These are phyloP conservation scores for Aureobasidium musti DNA, from an alignment of 2,329 filamentous ascomycete genomes.

Conservation along the genomic window DNA sequence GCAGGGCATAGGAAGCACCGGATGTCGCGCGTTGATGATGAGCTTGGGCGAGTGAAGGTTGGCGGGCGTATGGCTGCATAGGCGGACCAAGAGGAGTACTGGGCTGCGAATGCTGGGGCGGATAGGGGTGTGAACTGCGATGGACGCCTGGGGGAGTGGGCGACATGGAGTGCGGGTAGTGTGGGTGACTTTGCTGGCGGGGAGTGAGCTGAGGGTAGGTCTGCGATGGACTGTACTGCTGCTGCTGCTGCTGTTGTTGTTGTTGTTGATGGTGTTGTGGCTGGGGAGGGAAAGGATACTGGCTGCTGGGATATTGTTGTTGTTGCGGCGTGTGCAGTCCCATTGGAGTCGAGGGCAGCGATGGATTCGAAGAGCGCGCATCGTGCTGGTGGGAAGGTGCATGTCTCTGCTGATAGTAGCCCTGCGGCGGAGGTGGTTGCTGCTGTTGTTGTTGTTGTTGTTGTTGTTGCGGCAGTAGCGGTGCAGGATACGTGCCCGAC, in stretches of 20 bases:
- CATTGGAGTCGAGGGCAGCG: slow-evolving; percentile 23
- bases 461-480: slow-evolving; percentile 7
- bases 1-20: slow-evolving; percentile 14
- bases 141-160: slow-evolving; percentile 41
- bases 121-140: slow-evolving; percentile 35
- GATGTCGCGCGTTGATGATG: slow-evolving; percentile 13
- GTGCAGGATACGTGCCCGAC: not conserved
- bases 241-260: slow-evolving; percentile 25
- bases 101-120: slow-evolving; percentile 47
- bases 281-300: slow-evolving; percentile 30
- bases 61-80: slow-evolving; percentile 39
- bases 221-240: slow-evolving; percentile 38
- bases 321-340: slow-evolving; percentile 19
- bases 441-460: slow-evolving; percentile 1
- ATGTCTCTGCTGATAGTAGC: slow-evolving; percentile 3
- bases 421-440: not conserved
- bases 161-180: slow-evolving; percentile 32
- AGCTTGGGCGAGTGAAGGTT: slow-evolving; percentile 32
- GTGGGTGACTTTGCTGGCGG: slow-evolving; percentile 18
- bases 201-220: slow-evolving; percentile 32
- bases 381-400: slow-evolving; percentile 5
- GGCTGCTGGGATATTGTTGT: slow-evolving; percentile 12
- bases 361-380: slow-evolving; percentile 4
- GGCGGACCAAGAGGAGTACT: slow-evolving; percentile 52
- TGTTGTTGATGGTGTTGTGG: slow-evolving; percentile 22